phyloP scores from a whole-genome alignment of 805 yeast genomes.

The Candida xyloterini region DNA sequence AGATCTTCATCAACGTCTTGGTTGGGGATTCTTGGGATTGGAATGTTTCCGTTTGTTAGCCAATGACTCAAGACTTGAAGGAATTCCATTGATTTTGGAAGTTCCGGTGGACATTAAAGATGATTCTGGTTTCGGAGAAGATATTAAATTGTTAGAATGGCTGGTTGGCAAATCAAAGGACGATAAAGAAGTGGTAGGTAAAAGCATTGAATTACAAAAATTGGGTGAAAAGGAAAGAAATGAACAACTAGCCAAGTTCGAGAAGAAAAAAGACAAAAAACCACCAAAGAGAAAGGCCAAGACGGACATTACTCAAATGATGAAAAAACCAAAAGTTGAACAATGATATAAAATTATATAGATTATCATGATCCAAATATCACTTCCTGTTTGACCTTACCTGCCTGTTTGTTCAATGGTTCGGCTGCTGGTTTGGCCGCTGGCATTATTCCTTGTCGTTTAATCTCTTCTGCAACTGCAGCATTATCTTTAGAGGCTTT shows the following conservation, averaged over 20 bases:
- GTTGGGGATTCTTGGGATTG: slow-evolving; percentile 84
- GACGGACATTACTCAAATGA: slow-evolving; percentile 24
- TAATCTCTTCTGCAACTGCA: slow-evolving; percentile 25
- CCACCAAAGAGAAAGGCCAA: slow-evolving; percentile 28
- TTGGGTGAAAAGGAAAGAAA: slow-evolving; percentile 68
- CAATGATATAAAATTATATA: not conserved
- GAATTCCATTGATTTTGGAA: slow-evolving; percentile 80
- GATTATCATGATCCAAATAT: not conserved
- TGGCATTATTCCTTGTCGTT: slow-evolving; percentile 24
- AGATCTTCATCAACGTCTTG: slow-evolving; percentile 87
- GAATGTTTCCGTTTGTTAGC: slow-evolving; percentile 80
- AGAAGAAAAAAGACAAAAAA: slow-evolving; percentile 57
- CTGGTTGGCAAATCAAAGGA: slow-evolving; percentile 53
- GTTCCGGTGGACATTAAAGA: slow-evolving; percentile 70
- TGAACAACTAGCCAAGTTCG: slow-evolving; percentile 64
- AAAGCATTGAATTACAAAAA: slow-evolving; percentile 46
- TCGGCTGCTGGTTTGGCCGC: slow-evolving; percentile 27
- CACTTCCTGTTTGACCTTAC: slow-evolving; percentile 15
- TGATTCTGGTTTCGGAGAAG: slow-evolving; percentile 70
- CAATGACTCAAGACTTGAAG: slow-evolving; percentile 57
- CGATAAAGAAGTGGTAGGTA: slow-evolving; percentile 53
- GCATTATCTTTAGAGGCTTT: slow-evolving; percentile 20
- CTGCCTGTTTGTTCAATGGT: slow-evolving; percentile 28
- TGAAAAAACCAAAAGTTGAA: slow-evolving; percentile 22
- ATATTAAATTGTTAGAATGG: slow-evolving; percentile 82